These are phyloP conservation scores for Ustilago tritici DNA, from an alignment of 1,284 basidiomycete genomes.

Conservation along the genomic window DNA sequence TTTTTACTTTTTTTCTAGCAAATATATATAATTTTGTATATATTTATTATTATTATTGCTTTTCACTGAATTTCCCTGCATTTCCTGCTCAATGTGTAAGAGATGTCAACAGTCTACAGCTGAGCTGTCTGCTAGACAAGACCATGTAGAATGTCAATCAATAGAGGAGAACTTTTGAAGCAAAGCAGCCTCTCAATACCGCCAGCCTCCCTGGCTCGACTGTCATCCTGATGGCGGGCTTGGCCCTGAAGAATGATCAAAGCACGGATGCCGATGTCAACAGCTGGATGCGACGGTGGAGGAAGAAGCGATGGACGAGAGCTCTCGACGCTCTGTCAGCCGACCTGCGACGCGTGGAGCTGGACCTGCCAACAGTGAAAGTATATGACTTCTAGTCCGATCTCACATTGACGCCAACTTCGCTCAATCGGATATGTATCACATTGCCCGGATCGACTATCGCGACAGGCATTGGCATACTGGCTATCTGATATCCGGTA, in stretches of 20 bases:
- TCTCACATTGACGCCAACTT: no score
- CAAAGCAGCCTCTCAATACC: not conserved
- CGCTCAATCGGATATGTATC: no score
- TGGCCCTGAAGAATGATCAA: not conserved
- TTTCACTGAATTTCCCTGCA: no score
- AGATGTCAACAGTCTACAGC: constrained; percentile 4
- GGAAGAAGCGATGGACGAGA: constrained; percentile 20
- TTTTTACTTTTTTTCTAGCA: constrained; percentile 5
- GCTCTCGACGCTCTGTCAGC: constrained; percentile 8
- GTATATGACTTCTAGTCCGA: no score
- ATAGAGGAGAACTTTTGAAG: not conserved
- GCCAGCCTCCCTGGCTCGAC: not conserved
- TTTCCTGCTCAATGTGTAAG: not conserved
- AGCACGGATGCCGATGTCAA: constrained; percentile 7
- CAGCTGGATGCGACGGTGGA: constrained; percentile 26
- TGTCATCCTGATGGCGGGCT: not conserved
- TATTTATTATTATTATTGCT: not conserved
- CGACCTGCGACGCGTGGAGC: not conserved
- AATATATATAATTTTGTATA: not conserved
- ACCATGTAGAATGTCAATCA: constrained; percentile 10
- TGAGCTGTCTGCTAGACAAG: not conserved
- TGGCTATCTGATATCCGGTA: no score
- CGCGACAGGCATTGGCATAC: no score
- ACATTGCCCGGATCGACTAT: no score
- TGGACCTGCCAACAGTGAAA: not conserved